Conservation (phyloP, 148 eudicot species). For the Camellia sinensis region DNA sequence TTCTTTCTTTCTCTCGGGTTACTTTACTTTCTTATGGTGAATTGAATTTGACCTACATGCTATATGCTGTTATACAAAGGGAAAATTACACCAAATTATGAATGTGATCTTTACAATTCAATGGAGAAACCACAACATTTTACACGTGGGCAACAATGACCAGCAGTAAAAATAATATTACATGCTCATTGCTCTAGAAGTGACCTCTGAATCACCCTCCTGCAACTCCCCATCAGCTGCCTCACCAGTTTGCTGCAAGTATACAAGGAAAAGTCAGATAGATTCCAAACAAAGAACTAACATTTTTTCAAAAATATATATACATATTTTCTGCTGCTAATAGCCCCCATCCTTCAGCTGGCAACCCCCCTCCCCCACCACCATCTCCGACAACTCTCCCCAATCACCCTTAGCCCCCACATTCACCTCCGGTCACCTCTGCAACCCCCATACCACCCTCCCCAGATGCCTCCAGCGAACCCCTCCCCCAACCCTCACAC, state of each 20-base stretch:
- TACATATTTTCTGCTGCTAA: not conserved
- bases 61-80: conserved; percentile 13
- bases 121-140: not conserved
- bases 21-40: not conserved
- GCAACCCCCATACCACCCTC: no score
- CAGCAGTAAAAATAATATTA: conserved; percentile 13
- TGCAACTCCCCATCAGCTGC: conserved; percentile 30
- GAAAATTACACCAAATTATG: conserved; percentile 20
- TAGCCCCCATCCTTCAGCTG: no score
- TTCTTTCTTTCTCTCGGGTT: not conserved
- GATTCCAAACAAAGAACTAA: not conserved
- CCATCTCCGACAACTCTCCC: no score
- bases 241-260: conserved; percentile 26
- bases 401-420: no score
- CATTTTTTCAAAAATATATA: not conserved
- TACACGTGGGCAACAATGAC: not conserved
- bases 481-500: no score
- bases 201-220: conserved; percentile 35
- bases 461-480: no score
- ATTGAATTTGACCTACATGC: conserved; percentile 4
- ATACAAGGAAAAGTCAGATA: not conserved
- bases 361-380: no score
- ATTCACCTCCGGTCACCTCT: no score
- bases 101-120: conserved; percentile 10
- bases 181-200: conserved; percentile 53